Percentiles rank a stretch among this genome's conserved stretches.
Conservation (phyloP, 306 rosid species). For the cucumber (Cucumis sativus) region DNA sequence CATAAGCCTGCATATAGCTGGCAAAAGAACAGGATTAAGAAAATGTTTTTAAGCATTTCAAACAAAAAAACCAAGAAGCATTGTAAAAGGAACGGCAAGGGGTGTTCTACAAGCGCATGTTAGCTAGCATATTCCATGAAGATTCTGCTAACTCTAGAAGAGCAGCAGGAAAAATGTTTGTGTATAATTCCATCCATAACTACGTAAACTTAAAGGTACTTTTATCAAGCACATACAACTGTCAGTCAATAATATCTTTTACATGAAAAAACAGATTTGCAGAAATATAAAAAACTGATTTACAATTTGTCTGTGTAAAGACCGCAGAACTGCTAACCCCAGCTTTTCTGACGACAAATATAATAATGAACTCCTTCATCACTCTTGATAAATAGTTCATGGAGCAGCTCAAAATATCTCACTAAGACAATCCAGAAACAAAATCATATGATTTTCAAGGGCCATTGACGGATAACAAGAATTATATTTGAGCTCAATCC, state of each 20-base stretch:
- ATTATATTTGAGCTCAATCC: background rate
- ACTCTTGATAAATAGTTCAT: background rate
- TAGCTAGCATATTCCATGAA: background rate
- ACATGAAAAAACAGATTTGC: background rate
- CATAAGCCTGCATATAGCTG: conserved; percentile 89
- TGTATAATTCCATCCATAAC: background rate
- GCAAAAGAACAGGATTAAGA: conserved; percentile 5
- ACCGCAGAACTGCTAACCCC: background rate
- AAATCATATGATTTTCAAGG: background rate
- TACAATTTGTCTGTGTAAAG: background rate
- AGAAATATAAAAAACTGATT: background rate
- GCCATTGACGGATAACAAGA: background rate
- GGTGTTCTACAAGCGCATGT: background rate
- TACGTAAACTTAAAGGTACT: background rate
- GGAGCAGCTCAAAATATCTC: background rate
- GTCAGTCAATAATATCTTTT: background rate
- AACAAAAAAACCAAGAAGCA: background rate
- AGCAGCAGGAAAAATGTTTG: background rate
- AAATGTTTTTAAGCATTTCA: conserved; percentile 3
- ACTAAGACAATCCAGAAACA: background rate
- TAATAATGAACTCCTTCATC: background rate
- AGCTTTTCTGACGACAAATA: background rate
- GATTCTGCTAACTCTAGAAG: background rate
- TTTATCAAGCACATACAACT: background rate
- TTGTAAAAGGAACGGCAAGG: background rate